phyloP scores from a whole-genome alignment of 2,329 filamentous ascomycete genomes.

The Ophioceras dolichostomum region DNA sequence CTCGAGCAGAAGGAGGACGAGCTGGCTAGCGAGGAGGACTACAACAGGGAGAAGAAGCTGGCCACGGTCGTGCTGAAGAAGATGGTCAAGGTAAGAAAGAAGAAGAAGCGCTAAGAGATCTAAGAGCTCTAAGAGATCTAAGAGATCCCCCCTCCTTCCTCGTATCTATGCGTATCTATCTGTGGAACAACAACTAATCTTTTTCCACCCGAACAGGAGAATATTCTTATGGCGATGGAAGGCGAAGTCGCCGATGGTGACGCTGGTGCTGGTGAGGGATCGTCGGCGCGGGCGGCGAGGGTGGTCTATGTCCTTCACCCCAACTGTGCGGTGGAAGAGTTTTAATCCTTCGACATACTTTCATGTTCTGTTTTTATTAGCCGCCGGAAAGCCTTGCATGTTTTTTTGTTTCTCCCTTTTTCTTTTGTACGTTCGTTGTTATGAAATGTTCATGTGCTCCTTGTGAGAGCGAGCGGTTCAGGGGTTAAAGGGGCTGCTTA shows the following conservation, averaged over 20 bases:
- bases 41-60: conserved; percentile 61
- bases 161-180: no score
- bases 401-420: no score
- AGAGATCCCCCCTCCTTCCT: no score
- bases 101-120: neutral
- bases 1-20: conserved; percentile 82
- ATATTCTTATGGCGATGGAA: conserved; percentile 73
- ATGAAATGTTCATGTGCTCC: no score
- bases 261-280: conserved; percentile 27
- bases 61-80: conserved; percentile 81
- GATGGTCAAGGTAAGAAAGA: conserved; percentile 76
- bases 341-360: conserved; percentile 13
- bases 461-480: no score
- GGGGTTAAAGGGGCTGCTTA: no score
- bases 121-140: no score
- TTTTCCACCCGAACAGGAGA: conserved; percentile 49
- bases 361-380: neutral
- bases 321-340: conserved; percentile 73
- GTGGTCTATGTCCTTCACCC: conserved; percentile 85
- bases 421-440: no score
- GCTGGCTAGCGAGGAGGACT: conserved; percentile 67
- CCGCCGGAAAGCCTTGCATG: no score
- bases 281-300: conserved; percentile 27
- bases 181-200: neutral
- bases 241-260: conserved; percentile 40